Evolutionary conservation across 345 rosid species (phyloP).

Genomic region (Mercurialis annua): DNA sequence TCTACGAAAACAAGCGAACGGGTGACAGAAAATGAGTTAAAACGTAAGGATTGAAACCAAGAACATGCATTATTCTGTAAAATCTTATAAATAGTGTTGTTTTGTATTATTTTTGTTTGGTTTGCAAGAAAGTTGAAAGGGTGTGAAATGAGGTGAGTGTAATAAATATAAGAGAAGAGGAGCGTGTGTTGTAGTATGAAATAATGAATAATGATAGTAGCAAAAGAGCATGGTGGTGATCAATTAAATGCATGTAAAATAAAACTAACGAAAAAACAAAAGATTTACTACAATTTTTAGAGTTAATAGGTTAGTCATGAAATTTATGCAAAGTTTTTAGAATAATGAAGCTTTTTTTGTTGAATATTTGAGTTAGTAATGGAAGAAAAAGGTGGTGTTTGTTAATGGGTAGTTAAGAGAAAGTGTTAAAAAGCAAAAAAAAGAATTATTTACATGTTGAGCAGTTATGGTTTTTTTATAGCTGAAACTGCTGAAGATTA

Average conservation of each 20-base stretch:
- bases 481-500: constrained; percentile 21
- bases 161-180: constrained; percentile 61
- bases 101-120: too few relatives aligned
- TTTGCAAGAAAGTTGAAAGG: constrained; percentile 26
- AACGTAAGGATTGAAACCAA: neutral
- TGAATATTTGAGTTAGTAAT: neutral
- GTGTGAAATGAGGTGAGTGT: constrained; percentile 46
- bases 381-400: constrained; percentile 16
- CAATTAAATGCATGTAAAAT: neutral
- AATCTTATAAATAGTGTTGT: neutral
- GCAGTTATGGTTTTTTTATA: constrained; percentile 19
- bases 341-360: neutral
- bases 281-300: neutral
- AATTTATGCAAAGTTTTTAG: constrained; percentile 12
- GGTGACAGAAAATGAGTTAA: too few relatives aligned
- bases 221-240: neutral
- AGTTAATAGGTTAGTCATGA: constrained; percentile 19
- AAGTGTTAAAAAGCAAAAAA: constrained; percentile 9
- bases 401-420: constrained; percentile 32
- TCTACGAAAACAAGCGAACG: neutral
- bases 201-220: constrained; percentile 9
- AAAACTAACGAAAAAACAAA: neutral
- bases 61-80: neutral
- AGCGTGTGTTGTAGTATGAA: constrained; percentile 13
- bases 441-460: neutral